Percentiles rank a stretch among this genome's conserved stretches.
These are phyloP conservation scores for Glarea lozoyensis DNA, from an alignment of 495 filamentous ascomycete genomes.

Conservation along the genomic window DNA sequence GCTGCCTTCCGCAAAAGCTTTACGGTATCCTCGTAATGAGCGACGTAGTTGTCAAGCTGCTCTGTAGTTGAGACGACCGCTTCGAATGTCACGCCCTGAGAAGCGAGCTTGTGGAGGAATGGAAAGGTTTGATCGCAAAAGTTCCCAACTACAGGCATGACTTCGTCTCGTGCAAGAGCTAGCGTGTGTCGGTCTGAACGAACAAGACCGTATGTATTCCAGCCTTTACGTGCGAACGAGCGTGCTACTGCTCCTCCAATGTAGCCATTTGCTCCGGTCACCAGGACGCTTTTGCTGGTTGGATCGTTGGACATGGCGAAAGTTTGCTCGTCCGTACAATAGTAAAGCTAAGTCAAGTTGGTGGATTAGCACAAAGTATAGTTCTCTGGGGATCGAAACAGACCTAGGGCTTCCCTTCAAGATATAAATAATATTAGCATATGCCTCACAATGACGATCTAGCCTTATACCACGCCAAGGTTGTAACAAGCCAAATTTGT, in stretches of 20 bases:
- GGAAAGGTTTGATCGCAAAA: neutral
- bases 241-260: slow-evolving; percentile 32
- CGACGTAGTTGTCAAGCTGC: slow-evolving; percentile 23
- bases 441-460: too few relatives aligned
- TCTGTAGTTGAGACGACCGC: slow-evolving; percentile 32
- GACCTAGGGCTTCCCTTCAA: too few relatives aligned
- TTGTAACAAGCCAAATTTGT: too few relatives aligned
- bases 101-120: slow-evolving; percentile 11
- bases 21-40: slow-evolving; percentile 24
- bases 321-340: neutral
- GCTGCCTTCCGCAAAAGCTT: slow-evolving; percentile 19
- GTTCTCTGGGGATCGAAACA: too few relatives aligned
- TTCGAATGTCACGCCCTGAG: slow-evolving; percentile 17
- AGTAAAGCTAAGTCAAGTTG: neutral
- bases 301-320: neutral
- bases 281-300: slow-evolving; percentile 25
- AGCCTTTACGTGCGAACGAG: slow-evolving; percentile 32
- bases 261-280: slow-evolving; percentile 35
- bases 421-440: too few relatives aligned
- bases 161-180: slow-evolving; percentile 23
- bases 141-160: slow-evolving; percentile 27
- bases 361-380: too few relatives aligned
- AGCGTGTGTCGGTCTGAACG: slow-evolving; percentile 20
- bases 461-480: too few relatives aligned
- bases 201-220: slow-evolving; percentile 28